Conservation (phyloP, 75 land plant species). For the Adiantum capillusveneris region DNA sequence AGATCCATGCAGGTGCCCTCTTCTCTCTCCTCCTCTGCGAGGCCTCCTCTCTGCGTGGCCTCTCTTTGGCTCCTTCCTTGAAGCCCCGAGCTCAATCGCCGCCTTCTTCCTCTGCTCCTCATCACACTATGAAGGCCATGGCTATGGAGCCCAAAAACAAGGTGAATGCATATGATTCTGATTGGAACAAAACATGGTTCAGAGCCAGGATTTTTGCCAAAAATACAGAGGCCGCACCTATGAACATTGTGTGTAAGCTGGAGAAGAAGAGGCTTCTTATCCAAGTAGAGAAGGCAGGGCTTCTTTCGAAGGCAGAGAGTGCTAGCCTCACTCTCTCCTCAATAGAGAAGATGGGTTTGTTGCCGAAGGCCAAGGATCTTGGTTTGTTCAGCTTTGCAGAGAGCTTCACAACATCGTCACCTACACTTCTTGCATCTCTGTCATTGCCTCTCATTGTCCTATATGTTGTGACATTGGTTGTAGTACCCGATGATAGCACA, state of each 20-base stretch:
- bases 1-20: too few species aligned
- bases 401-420: slow-evolving; percentile 48
- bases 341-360: slow-evolving; percentile 82
- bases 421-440: slow-evolving; percentile 44
- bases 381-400: slow-evolving; percentile 87
- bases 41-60: too few species aligned
- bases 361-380: slow-evolving; percentile 89
- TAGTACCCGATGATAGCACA: slow-evolving; percentile 74
- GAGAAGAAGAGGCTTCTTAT: slow-evolving; percentile 75
- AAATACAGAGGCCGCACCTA: slow-evolving; percentile 49
- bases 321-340: slow-evolving; percentile 69
- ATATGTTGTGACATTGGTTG: slow-evolving; percentile 50
- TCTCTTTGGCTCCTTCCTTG: too few species aligned
- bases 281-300: slow-evolving; percentile 7
- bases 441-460: slow-evolving; percentile 47
- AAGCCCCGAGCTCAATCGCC: too few species aligned
- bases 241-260: slow-evolving; percentile 78
- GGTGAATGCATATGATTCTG: too few species aligned
- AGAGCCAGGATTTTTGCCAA: too few species aligned
- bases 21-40: too few species aligned
- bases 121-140: too few species aligned
- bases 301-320: slow-evolving; percentile 47
- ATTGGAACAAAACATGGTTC: too few species aligned
- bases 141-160: too few species aligned
- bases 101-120: too few species aligned